phyloP scores from a whole-genome alignment of 148 eudicot species.

The Heliosperma pusillum region DNA sequence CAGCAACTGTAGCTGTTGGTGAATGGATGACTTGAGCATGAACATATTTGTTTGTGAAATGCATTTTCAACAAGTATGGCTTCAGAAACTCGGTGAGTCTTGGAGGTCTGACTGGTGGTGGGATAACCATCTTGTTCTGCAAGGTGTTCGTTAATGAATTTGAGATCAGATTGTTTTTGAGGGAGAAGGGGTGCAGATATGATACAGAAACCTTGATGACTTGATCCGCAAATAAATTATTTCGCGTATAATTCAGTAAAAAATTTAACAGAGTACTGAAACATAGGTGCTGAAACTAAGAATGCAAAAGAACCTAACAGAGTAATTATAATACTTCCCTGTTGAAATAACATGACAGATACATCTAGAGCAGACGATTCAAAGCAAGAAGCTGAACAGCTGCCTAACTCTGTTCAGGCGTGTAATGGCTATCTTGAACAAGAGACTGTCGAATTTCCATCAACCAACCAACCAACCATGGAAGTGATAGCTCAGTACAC shows the following conservation, averaged over 20 bases:
- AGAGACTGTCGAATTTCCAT: background rate
- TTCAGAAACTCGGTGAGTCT: conserved; percentile 70
- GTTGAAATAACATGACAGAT: background rate
- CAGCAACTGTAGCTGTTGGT: conserved; percentile 81
- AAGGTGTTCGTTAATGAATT: background rate
- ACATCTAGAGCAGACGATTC: background rate
- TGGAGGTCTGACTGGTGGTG: conserved; percentile 62
- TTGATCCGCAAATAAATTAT: background rate
- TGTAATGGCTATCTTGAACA: background rate
- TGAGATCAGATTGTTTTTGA: background rate
- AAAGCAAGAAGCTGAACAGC: background rate
- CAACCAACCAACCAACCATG: background rate
- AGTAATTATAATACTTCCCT: background rate
- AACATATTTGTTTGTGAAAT: conserved; percentile 81
- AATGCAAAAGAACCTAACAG: background rate
- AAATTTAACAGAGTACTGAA: background rate
- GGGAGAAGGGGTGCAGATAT: background rate
- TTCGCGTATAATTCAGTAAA: background rate
- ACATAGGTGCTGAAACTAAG: background rate
- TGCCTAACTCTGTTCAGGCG: background rate
- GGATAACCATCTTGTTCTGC: conserved; percentile 68
- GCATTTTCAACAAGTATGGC: conserved; percentile 81
- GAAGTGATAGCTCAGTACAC: background rate
- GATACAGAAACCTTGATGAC: conserved; percentile 2
- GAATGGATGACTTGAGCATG: conserved; percentile 88